Evolutionary conservation across 169 alveolate species (phyloP), one percentile per base, ranked within the genome.

Genomic region (Plasmodium ovale): DNA sequence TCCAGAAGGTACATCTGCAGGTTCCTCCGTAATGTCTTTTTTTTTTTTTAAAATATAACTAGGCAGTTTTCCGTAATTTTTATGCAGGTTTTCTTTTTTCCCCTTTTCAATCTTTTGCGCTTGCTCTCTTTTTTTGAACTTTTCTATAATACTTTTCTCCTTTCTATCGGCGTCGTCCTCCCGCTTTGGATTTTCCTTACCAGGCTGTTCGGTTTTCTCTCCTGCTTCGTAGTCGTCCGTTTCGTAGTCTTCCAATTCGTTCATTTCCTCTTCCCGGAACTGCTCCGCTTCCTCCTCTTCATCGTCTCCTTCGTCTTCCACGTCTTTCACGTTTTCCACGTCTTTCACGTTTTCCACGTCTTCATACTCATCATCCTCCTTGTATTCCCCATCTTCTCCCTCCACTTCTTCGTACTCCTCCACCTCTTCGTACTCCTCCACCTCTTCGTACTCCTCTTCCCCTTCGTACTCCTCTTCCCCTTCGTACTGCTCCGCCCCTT

Each of bases 11-110:
- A 47, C 42, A 42, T 73, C 88, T 21, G 44, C 37, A 10, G 88
- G 23, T 29, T 73, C 88, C 19, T 73, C 73, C 0, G 42, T 19
- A 14, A 73, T 33, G 49, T 73, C 74, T 65, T 73, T 73, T 59
- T 73, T 73, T 59, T 73, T 73, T 51, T 73, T 73, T 51, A 73
- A 42, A 19, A 73, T 73, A 59, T 73, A 73, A 64, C 47, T 73
- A 27, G 88, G 88, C 6, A 73, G 65, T 31, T 73, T 73, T 1
- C 88, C 88, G 37, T 37, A 73, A 49, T 51, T 73, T 65, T 73
- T 73, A 31, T 73, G 88, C 19, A 73, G 51, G 1, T 73, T 73
- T n/a, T 73, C 64, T 19, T 65, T 39, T 49, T 27, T 44, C 9
- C 19, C 65, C 33, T 51, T 16, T 3, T 72, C 71, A 7, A 10